phyloP scores from a whole-genome alignment of 371 early-diverging fungal genomes.

The Mucor piriformis region DNA sequence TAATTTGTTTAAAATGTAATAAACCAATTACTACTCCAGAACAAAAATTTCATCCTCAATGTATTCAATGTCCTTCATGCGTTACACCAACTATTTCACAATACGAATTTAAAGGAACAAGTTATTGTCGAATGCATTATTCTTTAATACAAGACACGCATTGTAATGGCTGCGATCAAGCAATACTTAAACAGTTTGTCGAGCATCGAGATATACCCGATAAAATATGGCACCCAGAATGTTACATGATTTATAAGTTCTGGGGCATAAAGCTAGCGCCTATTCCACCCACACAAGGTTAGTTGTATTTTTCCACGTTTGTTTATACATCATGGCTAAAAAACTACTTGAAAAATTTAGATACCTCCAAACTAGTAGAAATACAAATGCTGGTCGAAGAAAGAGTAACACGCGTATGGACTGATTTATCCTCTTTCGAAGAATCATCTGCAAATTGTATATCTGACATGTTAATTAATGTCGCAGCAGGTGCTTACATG shows the following conservation, averaged over 20 bases:
- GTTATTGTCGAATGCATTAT: constrained; percentile 92
- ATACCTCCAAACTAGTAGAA: constrained; percentile 35
- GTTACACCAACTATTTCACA: constrained; percentile 47
- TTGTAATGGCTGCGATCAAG: constrained; percentile 92
- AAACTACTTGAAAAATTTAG: too few species aligned
- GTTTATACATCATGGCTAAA: background rate
- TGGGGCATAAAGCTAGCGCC: constrained; percentile 75
- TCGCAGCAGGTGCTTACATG: constrained; percentile 81
- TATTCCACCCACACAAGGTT: constrained; percentile 15
- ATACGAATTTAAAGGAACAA: constrained; percentile 86
- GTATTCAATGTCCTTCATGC: constrained; percentile 25
- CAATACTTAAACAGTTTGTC: constrained; percentile 92
- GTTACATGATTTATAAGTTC: constrained; percentile 92
- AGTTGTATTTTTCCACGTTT: background rate
- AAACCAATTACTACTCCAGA: constrained; percentile 16
- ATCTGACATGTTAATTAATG: constrained; percentile 92
- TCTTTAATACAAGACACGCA: constrained; percentile 81
- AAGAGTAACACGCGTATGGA: constrained; percentile 86
- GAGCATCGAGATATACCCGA: constrained; percentile 76
- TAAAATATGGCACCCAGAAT: constrained; percentile 96
- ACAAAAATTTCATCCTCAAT: constrained; percentile 18
- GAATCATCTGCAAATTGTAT: constrained; percentile 96
- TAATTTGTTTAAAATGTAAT: constrained; percentile 25
- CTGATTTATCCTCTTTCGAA: constrained; percentile 91
- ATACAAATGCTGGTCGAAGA: constrained; percentile 63